Evolutionary conservation across 1,284 basidiomycete genomes (phyloP), one percentile per base, ranked within the genome.

Genomic region (Ceraceosorus bombacis): DNA sequence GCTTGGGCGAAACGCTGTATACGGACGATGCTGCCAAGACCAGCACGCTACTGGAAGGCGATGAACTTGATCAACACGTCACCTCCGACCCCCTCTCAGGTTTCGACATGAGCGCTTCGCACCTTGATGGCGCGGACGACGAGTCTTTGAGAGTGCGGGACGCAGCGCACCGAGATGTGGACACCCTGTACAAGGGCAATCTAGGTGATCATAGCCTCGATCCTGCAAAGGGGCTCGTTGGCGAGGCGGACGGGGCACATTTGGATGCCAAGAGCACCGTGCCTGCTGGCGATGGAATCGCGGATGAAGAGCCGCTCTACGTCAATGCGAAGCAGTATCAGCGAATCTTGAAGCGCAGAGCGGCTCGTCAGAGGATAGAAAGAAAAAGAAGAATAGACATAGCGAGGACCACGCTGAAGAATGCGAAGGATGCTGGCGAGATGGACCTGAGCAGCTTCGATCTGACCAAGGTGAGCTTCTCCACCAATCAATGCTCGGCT

Each of bases 291-390:
- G 27, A 13, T 12, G 56, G 37, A 7, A 41, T 54, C 38, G 46
- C 68, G 49, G 69, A 75, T 51, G 71, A 74, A 41, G 74, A 76
- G 46, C 74, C 74, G 12, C 66, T 76, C 13, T 76, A 74, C 53
- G 74, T 76, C 59, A 76, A 76, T 50, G 72, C 74, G 2, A 74
- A 75, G 54, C 74, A 76, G 61, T 76, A 76, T 53, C 68, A 73
- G 57, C 72, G 74, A 39, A 76, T 76, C 37, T 59, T 76, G 41
- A 73, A 72, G 55, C 59, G 74, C n/a, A 60, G 74, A 39, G 66
- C 69, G 0, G 70, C 71, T 5, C 63, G 72, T 12, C 66, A 72
- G 12, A 60, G 72, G n/a, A 69, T 73, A 57, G 70, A 76, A 39
- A 71, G 74, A 40, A 66, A 70, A 58, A 61, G 72, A 70, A 69